Evolutionary conservation across 345 rosid genomes (phyloP).

Genomic region (Noccaea caerulescens): DNA sequence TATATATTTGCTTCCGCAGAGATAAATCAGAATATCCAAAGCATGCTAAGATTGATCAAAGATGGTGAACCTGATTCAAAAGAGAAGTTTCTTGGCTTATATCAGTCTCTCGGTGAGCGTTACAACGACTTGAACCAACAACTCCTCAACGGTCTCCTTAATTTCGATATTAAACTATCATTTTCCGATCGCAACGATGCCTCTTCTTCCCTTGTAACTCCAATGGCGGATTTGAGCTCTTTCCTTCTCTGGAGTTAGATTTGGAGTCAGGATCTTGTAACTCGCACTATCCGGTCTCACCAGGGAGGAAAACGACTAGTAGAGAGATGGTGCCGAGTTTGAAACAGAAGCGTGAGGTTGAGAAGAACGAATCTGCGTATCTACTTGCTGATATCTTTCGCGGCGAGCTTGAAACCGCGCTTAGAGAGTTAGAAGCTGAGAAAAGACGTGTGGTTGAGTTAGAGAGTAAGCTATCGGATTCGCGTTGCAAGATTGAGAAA

Average conservation of each 20-base stretch:
- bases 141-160: conserved; percentile 29
- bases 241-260: conserved; percentile 54
- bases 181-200: conserved; percentile 40
- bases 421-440: conserved; percentile 41
- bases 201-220: conserved; percentile 46
- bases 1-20: conserved; percentile 17
- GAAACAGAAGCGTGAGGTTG: conserved; percentile 52
- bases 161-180: conserved; percentile 28
- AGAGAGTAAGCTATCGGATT: conserved; percentile 45
- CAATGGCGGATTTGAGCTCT: conserved; percentile 37
- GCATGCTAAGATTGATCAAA: conserved; percentile 26
- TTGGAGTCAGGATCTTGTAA: conserved; percentile 52
- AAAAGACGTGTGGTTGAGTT: conserved; percentile 43
- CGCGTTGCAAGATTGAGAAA: conserved; percentile 34
- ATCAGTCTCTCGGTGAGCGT: conserved; percentile 37
- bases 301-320: conserved; percentile 38
- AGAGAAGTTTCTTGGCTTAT: conserved; percentile 28
- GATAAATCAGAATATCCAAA: conserved; percentile 23
- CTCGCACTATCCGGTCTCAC: conserved; percentile 45
- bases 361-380: conserved; percentile 45
- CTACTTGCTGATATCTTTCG: conserved; percentile 35
- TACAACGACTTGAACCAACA: conserved; percentile 41
- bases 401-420: conserved; percentile 49
- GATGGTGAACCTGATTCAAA: conserved; percentile 2
- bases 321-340: conserved; percentile 46